Base-by-base conservation (phyloP, 2,329 filamentous ascomycete genomes). In the Diaporthe eres region DNA sequence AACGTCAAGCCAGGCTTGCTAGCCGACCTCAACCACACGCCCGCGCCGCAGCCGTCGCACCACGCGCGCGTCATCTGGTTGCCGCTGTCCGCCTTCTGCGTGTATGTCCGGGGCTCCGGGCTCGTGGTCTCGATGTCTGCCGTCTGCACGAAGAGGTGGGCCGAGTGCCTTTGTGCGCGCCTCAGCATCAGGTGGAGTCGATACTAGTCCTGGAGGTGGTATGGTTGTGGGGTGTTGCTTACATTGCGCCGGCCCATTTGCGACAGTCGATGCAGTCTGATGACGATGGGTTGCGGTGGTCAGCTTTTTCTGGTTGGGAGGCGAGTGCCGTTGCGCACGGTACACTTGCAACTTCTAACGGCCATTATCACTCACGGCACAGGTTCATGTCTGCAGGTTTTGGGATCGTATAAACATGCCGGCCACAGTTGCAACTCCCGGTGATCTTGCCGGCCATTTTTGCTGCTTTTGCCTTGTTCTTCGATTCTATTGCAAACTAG, bases 211-310 rank as follows among this genome's bases (percentile, higher is more conserved):
- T 10, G 12, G 25, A 53, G 49, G 49, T 4, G 49, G 12, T 53
- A 9, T n/a, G 22, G 49, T 12, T 53, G 6, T 13, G 4, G 4
- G 4, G 4, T 49, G 22, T 12, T n/a, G 8, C 44, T 17, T 39
- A 68, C 63, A 68, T 68, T n/a, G 63, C 47, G 25, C 65, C 47
- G 22, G 65, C 65, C 47, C 65, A 53, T 53, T 68, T 68, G 63
- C 63, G 61, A 31, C 61, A 67, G 28, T 49, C 61, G 17, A 49
- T 49, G 19, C 42, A 49, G 28, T 49, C 61, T 67, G 44, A 12
- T n/a, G 28, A 9, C 4, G 25, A 42, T 12, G 37, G 12, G 37
- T 39, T 28, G 22, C 15, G 22, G 13, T 37, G 37, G 5, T 61
- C 37, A 61, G 58, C 22, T 61, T 42, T 42, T 39, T 4, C 10